These are phyloP conservation scores for Porodaedalea pini DNA, from an alignment of 1,284 basidiomycete species.

Conservation along the genomic window DNA sequence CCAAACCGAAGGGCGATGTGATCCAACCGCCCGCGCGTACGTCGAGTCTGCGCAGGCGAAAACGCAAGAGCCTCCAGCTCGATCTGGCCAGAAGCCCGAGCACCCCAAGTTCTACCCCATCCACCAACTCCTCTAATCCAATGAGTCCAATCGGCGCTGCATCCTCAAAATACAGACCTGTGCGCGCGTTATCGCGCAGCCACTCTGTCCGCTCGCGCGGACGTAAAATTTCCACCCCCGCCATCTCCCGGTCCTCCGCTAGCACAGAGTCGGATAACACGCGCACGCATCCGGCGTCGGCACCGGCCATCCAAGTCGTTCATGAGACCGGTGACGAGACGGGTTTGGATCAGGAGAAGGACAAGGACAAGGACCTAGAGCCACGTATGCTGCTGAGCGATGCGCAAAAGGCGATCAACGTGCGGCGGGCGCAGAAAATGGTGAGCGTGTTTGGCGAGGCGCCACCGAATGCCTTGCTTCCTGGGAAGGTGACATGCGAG, in stretches of 20 bases:
- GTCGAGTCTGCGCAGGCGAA: constrained; percentile 10
- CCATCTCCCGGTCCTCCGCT: background rate
- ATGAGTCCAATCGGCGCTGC: background rate
- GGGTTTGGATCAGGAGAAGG: background rate
- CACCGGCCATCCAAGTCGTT: background rate
- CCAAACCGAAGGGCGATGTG: background rate
- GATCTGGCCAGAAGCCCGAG: background rate
- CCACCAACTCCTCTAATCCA: background rate
- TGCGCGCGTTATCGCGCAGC: background rate
- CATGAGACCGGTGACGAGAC: background rate
- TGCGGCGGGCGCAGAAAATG: constrained; percentile 20
- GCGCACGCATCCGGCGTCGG: background rate
- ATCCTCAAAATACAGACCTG: background rate
- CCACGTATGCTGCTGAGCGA: background rate
- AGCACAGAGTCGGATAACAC: background rate
- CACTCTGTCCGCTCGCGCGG: background rate
- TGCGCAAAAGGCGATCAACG: constrained; percentile 7
- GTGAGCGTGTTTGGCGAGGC: constrained; percentile 11
- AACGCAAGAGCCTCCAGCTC: constrained; percentile 8
- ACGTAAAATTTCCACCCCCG: background rate
- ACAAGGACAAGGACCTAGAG: background rate
- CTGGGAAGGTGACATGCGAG: background rate
- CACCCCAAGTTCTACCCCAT: background rate
- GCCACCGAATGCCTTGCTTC: constrained; percentile 8
- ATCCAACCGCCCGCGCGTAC: background rate